phyloP scores from a whole-genome alignment of 495 filamentous ascomycete genomes.

The Paragyromitra xinjiangensis region DNA sequence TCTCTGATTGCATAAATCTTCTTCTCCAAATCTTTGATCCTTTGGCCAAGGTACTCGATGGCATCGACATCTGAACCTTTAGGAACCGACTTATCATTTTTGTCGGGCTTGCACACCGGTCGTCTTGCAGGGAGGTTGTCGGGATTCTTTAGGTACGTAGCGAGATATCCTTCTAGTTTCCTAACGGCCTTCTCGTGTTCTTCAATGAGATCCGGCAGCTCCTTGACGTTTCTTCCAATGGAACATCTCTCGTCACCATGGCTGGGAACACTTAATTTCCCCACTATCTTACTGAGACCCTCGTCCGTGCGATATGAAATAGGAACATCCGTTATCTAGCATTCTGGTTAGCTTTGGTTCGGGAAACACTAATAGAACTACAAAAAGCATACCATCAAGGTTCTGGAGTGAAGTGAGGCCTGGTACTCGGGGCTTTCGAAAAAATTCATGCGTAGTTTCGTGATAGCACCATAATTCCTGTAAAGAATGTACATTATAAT shows the following conservation, averaged over 20 bases:
- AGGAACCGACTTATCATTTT: slow-evolving; percentile 70
- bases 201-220: slow-evolving; percentile 81
- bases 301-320: slow-evolving; percentile 77
- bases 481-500: slow-evolving; percentile 83
- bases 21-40: slow-evolving; percentile 81
- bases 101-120: slow-evolving; percentile 79
- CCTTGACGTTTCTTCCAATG: slow-evolving; percentile 90
- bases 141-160: slow-evolving; percentile 89
- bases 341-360: slow-evolving; percentile 43
- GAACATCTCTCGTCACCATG: slow-evolving; percentile 60
- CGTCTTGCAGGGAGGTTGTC: slow-evolving; percentile 79
- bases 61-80: slow-evolving; percentile 84
- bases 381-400: slow-evolving; percentile 73
- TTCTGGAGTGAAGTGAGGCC: slow-evolving; percentile 84
- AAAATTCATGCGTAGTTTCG: slow-evolving; percentile 75
- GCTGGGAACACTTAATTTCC: slow-evolving; percentile 40
- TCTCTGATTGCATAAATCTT: slow-evolving; percentile 83
- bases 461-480: slow-evolving; percentile 83
- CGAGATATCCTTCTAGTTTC: slow-evolving; percentile 79
- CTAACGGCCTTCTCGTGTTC: slow-evolving; percentile 83
- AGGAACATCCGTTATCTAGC: slow-evolving; percentile 84
- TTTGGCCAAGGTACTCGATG: slow-evolving; percentile 88
- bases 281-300: slow-evolving; percentile 68
- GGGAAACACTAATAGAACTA: background rate
- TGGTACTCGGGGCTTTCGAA: slow-evolving; percentile 91